Evolutionary conservation across 176 grass and related monocot genomes (phyloP).

Genomic region (Avena sativa): DNA sequence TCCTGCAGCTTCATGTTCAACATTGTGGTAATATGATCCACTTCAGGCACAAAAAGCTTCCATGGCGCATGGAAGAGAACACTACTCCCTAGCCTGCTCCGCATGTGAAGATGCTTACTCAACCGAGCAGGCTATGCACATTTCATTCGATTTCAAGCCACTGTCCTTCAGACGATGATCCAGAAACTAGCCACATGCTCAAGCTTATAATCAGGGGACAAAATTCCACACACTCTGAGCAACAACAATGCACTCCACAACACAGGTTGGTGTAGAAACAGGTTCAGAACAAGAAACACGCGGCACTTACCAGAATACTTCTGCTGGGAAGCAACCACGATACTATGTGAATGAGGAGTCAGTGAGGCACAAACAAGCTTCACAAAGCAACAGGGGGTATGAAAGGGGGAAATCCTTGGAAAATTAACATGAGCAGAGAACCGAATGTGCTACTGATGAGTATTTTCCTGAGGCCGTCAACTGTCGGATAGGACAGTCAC

Average conservation of each 20-base stretch:
- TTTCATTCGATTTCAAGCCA: not conserved
- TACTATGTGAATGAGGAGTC: not conserved
- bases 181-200: not conserved
- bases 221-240: not conserved
- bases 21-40: no score
- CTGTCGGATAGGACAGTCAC: not conserved
- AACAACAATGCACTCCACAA: not conserved
- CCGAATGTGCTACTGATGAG: not conserved
- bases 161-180: not conserved
- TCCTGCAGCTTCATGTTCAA: no score
- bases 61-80: not conserved
- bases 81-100: not conserved
- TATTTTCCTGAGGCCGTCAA: not conserved
- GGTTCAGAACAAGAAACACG: not conserved
- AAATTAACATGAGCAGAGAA: not conserved
- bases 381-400: not conserved
- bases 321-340: not conserved
- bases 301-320: not conserved
- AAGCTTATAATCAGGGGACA: not conserved
- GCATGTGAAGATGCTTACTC: no score
- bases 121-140: not conserved
- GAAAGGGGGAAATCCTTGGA: not conserved
- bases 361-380: not conserved
- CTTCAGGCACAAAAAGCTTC: not conserved
- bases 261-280: not conserved